Base-by-base conservation (phyloP, 2,329 filamentous ascomycete genomes). In the Aspergillus jensenii region DNA sequence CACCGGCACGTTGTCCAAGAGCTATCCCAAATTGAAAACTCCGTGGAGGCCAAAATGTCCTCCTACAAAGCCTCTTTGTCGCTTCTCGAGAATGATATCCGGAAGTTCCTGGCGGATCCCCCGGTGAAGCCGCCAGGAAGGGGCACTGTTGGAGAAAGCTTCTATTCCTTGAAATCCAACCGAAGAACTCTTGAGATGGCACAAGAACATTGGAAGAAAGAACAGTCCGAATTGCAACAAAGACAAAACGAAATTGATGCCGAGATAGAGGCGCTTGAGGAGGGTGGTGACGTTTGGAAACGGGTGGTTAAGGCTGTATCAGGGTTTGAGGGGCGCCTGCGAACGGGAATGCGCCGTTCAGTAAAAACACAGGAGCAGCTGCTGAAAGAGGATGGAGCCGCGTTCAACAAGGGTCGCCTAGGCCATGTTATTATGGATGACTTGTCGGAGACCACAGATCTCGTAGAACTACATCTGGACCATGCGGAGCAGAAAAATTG, bases 151-250 rank as follows among this genome's bases (percentile, higher is more conserved):
- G 57, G 68, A 67, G 59, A 77, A 56, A 75, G 73, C 3, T 84
- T 84, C 63, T 78, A 81, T 50, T 73, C 78, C 2, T 72, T 87
- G 33, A 82, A 82, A n/a, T 74, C 79, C 0, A 80, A 83, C 55
- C 79, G 83, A 37, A 77, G 85, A 43, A 88, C 84, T 1, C 76
- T 88, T 25, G 80, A 82, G 31, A 81, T 87, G 79, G 85, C 84
- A 4, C 78, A 78, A 56, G 82, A 86, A 43, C 80, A 85, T 61
- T 86, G 82, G 79, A 71, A 73, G 17, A 73, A 75, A 2, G 83
- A 86, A 64, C 76, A 79, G 49, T 76, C 74, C 14, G 69, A 72
- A 8, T 64, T 84, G 15, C 67, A 74, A 4, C 71, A 74, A 44
- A 78, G 78, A 56, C 79, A 78, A 47, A 67, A 76, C 33, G 71